Percentiles rank a stretch among this genome's conserved stretches.
Conservation (phyloP, 139 green algal species). For the Chlorella ohadii region DNA sequence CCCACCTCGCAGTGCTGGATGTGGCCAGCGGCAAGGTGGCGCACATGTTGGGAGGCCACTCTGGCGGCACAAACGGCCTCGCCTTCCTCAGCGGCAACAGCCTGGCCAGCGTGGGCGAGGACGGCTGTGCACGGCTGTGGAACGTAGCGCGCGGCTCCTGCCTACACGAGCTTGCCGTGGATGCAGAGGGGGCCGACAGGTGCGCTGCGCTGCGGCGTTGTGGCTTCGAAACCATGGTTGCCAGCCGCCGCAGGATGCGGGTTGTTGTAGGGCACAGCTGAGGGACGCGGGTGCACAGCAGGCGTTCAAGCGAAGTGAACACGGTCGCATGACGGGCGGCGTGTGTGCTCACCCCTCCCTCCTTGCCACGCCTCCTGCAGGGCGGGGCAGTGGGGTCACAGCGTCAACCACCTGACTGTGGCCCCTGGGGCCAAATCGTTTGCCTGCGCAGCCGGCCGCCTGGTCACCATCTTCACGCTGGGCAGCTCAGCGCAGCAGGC, state of each 20-base stretch:
- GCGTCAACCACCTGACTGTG: slow-evolving; percentile 38
- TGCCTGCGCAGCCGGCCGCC: slow-evolving; percentile 31
- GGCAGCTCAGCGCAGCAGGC: not conserved
- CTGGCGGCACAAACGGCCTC: slow-evolving; percentile 37
- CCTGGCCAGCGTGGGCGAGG: slow-evolving; percentile 35
- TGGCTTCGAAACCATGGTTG: too few relatives aligned
- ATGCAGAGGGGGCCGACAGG: slow-evolving; percentile 35
- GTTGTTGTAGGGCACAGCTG: too few relatives aligned
- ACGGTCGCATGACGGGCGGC: too few relatives aligned
- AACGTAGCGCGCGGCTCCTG: slow-evolving; percentile 12
- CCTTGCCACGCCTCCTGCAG: not conserved
- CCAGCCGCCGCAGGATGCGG: too few relatives aligned
- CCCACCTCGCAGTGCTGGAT: slow-evolving; percentile 6
- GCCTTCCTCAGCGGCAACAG: slow-evolving; percentile 32
- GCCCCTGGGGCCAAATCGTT: not conserved
- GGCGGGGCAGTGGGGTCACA: not conserved
- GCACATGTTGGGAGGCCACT: slow-evolving; percentile 23
- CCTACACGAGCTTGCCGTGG: slow-evolving; percentile 22
- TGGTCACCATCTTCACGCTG: slow-evolving; percentile 19
- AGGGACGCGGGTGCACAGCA: too few relatives aligned
- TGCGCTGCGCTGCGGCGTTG: not conserved
- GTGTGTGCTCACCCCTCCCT: not conserved
- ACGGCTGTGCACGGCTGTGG: slow-evolving; percentile 34
- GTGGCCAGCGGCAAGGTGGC: slow-evolving; percentile 15
- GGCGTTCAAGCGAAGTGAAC: too few relatives aligned